Percentiles rank a stretch among this genome's conserved stretches.
Evolutionary conservation across 257 asterid genomes (phyloP).

Genomic region (Lycium ferocissimum): DNA sequence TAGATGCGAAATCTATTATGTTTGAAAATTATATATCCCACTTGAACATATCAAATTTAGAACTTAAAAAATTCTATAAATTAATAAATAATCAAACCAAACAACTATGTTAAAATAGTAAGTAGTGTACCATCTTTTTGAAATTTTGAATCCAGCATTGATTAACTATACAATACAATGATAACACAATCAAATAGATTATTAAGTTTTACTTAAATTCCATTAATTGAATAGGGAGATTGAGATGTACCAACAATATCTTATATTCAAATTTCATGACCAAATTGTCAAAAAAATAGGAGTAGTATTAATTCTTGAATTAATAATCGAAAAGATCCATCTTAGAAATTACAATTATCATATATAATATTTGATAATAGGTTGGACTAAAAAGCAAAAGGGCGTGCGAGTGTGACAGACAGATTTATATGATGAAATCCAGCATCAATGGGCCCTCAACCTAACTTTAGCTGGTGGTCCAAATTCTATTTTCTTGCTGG

Average conservation of each 20-base stretch:
- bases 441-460: slow-evolving; percentile 50
- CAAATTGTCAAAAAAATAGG: not conserved
- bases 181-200: too few relatives aligned
- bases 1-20: too few relatives aligned
- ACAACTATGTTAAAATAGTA: too few relatives aligned
- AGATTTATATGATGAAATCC: slow-evolving; percentile 60
- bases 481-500: slow-evolving; percentile 15
- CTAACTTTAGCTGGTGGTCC: slow-evolving; percentile 44
- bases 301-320: not conserved
- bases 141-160: too few relatives aligned
- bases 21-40: too few relatives aligned
- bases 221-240: not conserved
- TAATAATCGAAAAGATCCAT: not conserved
- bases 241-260: not conserved
- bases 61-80: too few relatives aligned
- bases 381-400: slow-evolving; percentile 32
- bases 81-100: too few relatives aligned
- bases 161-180: too few relatives aligned
- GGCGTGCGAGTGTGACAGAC: slow-evolving; percentile 44
- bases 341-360: not conserved
- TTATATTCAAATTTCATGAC: not conserved
- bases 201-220: not conserved
- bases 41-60: too few relatives aligned
- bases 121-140: too few relatives aligned
- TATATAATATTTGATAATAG: not conserved